Percentiles rank a stretch among this genome's conserved stretches.
phyloP scores from a whole-genome alignment of 768 basidiomycete species.

The Pluteus cervinus region DNA sequence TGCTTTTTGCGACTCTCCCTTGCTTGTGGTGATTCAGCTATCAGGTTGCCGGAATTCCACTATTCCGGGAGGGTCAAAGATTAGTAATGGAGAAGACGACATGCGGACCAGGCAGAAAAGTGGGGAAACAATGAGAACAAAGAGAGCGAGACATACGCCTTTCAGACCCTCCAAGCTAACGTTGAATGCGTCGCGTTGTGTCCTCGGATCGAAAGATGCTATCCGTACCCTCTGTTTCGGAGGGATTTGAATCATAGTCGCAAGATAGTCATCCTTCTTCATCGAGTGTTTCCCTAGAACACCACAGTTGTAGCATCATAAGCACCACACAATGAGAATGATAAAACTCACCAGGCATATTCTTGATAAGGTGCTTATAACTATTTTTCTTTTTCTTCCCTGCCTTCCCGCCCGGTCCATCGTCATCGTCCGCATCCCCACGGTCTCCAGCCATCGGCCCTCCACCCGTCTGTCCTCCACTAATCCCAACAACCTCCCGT shows the following conservation, averaged over 20 bases:
- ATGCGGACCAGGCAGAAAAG: constrained; percentile 5
- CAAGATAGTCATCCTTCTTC: constrained; percentile 74
- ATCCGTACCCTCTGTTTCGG: constrained; percentile 67
- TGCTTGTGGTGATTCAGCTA: constrained; percentile 68
- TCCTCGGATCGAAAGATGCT: constrained; percentile 54
- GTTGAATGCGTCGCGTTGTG: constrained; percentile 67
- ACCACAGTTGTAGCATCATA: constrained; percentile 7
- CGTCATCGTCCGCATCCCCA: constrained; percentile 46
- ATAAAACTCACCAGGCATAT: constrained; percentile 53
- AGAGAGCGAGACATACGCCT: constrained; percentile 44
- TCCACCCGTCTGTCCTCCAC: constrained; percentile 20
- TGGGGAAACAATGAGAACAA: constrained; percentile 5
- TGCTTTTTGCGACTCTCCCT: constrained; percentile 73
- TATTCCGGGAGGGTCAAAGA: constrained; percentile 18
- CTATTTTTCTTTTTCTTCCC: constrained; percentile 74
- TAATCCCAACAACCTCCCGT: constrained; percentile 23
- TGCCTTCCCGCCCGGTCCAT: constrained; percentile 45
- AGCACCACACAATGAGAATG: constrained; percentile 6
- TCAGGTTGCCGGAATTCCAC: constrained; percentile 63
- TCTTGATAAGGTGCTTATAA: constrained; percentile 74
- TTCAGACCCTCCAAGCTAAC: constrained; percentile 69
- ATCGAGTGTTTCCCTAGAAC: constrained; percentile 65
- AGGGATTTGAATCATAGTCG: constrained; percentile 58
- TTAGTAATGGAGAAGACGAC: constrained; percentile 3
- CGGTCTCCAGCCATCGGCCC: constrained; percentile 26